Evolutionary conservation across 2,329 filamentous ascomycete genomes (phyloP).

Genomic region (Xylariales sp.): DNA sequence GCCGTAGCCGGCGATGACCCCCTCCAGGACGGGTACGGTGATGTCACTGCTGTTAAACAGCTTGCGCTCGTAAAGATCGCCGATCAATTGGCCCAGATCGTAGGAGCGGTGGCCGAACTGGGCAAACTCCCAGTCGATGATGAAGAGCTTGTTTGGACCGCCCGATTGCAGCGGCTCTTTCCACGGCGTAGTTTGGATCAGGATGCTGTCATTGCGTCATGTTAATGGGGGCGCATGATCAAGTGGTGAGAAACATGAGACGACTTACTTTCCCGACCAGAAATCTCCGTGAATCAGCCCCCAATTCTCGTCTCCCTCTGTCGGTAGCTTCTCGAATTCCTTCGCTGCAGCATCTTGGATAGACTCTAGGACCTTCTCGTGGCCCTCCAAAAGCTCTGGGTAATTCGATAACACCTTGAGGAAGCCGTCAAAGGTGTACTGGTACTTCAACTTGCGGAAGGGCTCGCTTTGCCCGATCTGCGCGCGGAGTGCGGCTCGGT

Average conservation of each 20-base stretch:
- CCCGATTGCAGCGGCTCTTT: no score
- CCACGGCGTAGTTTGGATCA: no score
- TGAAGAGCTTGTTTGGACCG: no score
- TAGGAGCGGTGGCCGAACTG: slow-evolving; percentile 32
- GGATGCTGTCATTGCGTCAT: no score
- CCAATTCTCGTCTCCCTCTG: slow-evolving; percentile 8
- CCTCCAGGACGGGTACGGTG: slow-evolving; percentile 26
- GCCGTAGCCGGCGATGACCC: slow-evolving; percentile 30
- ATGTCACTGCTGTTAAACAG: slow-evolving; percentile 26
- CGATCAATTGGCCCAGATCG: slow-evolving; percentile 36
- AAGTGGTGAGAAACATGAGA: no score
- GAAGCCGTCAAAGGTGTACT: slow-evolving; percentile 30
- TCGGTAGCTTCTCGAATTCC: slow-evolving; percentile 6
- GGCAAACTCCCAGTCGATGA: slow-evolving; percentile 39
- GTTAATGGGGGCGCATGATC: no score
- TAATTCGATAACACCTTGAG: slow-evolving; percentile 25
- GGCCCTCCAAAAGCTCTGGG: slow-evolving; percentile 22
- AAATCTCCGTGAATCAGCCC: slow-evolving; percentile 35
- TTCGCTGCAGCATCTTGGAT: slow-evolving; percentile 12
- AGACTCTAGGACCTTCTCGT: slow-evolving; percentile 20
- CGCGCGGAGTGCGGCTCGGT: slow-evolving; percentile 11
- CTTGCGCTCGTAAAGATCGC: slow-evolving; percentile 33
- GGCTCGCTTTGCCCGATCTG: slow-evolving; percentile 24
- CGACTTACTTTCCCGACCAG: slow-evolving; percentile 36
- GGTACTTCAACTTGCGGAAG: slow-evolving; percentile 32